Base-by-base conservation (phyloP, 768 basidiomycete genomes). In the Chalciporus piperatus region DNA sequence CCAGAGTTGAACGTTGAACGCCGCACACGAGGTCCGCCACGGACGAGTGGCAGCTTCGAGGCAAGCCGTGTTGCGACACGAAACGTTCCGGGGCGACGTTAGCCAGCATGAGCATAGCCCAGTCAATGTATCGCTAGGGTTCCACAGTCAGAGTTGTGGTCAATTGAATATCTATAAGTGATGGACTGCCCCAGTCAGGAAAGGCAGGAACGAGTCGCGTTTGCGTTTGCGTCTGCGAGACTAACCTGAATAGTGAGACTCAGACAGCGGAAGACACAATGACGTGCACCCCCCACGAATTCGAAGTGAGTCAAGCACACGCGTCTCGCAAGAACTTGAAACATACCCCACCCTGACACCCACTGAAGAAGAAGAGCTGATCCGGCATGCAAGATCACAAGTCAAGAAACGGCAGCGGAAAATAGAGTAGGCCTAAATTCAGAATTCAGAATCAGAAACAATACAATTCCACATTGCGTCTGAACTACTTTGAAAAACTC, bases 121-220 rank as follows among this genome's bases (percentile, higher is more conserved):
- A 23, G 56, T 27, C 41, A 39, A 23, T 25, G 37, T 35, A 41
- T 51, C 42, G 37, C 47, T 42, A 48, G 42, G 47, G 8, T 3
- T 19, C 52, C 64, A 55, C 55, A 54, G 62, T 64, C 57, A 19
- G 45, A 16, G 35, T 17, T 40, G 42, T 41, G 49, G 54, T 58
- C 55, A 32, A 53, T 27, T 25, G 47, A 47, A 10, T 38, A 25
- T 22, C 41, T 16, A 35, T 44, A 48, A 27, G 41, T 20, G 16
- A 37, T n/a, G 42, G 17, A 19, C 30, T 32, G 30, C 11, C 4
- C n/a, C 35, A 37, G 45, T 30, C 41, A 38, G 35, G 45, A 32
- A 27, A n/a, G 28, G 45, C 39, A 37, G 7, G 19, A 41, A 14
- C 1, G 28, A 30, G 37, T 25, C 17, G 42, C 42, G 42, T 45